Conservation (phyloP, 1,284 basidiomycete species). For the Volvariella volvacea region DNA sequence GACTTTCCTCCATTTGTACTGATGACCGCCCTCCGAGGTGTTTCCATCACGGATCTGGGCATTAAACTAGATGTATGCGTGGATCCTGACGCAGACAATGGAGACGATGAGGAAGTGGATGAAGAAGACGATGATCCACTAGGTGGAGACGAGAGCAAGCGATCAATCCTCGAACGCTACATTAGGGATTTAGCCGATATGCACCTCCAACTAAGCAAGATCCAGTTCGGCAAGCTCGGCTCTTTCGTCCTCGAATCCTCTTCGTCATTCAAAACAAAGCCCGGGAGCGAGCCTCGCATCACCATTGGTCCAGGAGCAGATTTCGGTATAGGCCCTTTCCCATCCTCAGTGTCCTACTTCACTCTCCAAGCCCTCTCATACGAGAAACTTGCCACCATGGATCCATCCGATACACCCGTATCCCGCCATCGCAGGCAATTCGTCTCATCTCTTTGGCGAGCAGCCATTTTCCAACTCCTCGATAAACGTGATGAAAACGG, state of each 20-base stretch:
- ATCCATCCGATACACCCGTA: neutral
- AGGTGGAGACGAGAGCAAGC: conserved; percentile 25
- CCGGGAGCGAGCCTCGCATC: neutral
- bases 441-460: conserved; percentile 28
- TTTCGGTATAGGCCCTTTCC: conserved; percentile 29
- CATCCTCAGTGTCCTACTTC: conserved; percentile 28
- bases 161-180: conserved; percentile 26
- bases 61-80: conserved; percentile 11
- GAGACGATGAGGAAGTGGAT: conserved; percentile 13
- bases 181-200: conserved; percentile 29
- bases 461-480: conserved; percentile 30
- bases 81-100: conserved; percentile 18
- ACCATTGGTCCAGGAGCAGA: conserved; percentile 28
- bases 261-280: conserved; percentile 4
- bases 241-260: conserved; percentile 21
- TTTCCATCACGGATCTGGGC: conserved; percentile 30
- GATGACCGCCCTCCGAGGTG: conserved; percentile 29
- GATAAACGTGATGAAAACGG: conserved; percentile 27
- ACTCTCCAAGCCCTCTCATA: conserved; percentile 23
- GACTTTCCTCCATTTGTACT: conserved; percentile 30
- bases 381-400: conserved; percentile 11
- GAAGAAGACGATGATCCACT: conserved; percentile 20
- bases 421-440: conserved; percentile 16
- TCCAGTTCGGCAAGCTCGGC: conserved; percentile 29
- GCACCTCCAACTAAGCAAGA: conserved; percentile 29